These are phyloP conservation scores for Vanrija sp. DNA, from an alignment of 1,284 basidiomycete genomes.

Conservation along the genomic window DNA sequence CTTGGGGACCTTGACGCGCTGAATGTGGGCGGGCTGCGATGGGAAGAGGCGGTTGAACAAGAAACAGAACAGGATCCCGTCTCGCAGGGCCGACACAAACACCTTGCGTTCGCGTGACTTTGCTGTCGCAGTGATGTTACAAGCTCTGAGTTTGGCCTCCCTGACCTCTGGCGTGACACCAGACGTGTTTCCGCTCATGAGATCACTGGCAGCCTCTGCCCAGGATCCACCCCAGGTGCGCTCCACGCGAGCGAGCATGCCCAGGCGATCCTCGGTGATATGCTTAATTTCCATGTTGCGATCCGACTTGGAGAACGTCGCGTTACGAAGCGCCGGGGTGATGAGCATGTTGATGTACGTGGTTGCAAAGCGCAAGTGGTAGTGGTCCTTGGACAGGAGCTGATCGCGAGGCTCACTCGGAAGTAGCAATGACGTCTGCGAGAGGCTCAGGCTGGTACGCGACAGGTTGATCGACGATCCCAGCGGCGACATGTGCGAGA, in stretches of 20 bases:
- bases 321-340: slow-evolving; percentile 28
- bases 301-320: slow-evolving; percentile 24
- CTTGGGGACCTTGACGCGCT: slow-evolving; percentile 37
- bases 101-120: slow-evolving; percentile 67
- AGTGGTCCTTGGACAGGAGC: slow-evolving; percentile 38
- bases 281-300: slow-evolving; percentile 42
- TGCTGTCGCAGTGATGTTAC: slow-evolving; percentile 54
- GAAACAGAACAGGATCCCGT: slow-evolving; percentile 81
- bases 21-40: slow-evolving; percentile 29
- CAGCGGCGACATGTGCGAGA: slow-evolving; percentile 1
- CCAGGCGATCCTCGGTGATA: slow-evolving; percentile 65
- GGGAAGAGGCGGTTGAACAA: slow-evolving; percentile 39
- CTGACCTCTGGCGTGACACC: slow-evolving; percentile 20
- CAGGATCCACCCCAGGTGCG: slow-evolving; percentile 64
- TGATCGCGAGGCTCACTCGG: slow-evolving; percentile 8
- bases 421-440: slow-evolving; percentile 14
- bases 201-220: slow-evolving; percentile 26
- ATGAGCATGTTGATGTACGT: slow-evolving; percentile 40
- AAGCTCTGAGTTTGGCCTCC: slow-evolving; percentile 48
- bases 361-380: slow-evolving; percentile 37
- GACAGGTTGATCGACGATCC: slow-evolving; percentile 3
- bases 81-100: slow-evolving; percentile 69
- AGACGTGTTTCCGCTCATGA: slow-evolving; percentile 14
- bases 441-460: slow-evolving; percentile 10
- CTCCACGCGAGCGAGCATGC: slow-evolving; percentile 61